A percentile compares a stretch with the other conserved stretches of the same genome.
Conservation (phyloP, 495 filamentous ascomycete species). For the Trichoderma asperelloides region DNA sequence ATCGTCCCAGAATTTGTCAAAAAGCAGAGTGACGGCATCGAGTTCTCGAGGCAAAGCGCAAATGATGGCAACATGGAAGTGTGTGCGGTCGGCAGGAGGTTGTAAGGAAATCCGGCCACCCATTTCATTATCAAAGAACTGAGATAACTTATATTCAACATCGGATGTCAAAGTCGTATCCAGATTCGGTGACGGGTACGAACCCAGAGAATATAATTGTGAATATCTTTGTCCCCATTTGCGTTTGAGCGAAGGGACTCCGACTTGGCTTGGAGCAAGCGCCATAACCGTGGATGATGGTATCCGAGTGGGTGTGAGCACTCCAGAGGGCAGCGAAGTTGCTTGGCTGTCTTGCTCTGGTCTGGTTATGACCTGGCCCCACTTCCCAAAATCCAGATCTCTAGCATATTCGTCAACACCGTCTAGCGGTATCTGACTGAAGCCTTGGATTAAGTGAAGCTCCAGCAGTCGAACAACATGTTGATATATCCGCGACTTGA, state of each 20-base stretch:
- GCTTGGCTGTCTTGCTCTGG: background rate
- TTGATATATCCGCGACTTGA: background rate
- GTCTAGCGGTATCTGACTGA: background rate
- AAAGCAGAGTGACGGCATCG: conserved; percentile 21
- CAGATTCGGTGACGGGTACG: background rate
- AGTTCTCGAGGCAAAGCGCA: conserved; percentile 24
- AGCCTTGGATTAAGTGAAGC: background rate
- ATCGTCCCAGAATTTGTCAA: conserved; percentile 24
- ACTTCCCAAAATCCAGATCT: background rate
- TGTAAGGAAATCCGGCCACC: background rate
- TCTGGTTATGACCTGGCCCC: background rate
- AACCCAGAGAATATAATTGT: background rate
- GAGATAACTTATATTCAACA: background rate
- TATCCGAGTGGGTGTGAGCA: background rate
- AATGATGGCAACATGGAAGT: conserved; percentile 22
- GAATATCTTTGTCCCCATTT: background rate
- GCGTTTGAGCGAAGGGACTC: background rate
- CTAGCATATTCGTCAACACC: background rate
- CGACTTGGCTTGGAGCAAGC: background rate
- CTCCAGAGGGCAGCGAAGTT: background rate
- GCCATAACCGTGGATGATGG: background rate
- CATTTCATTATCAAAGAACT: background rate
- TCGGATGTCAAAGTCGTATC: background rate
- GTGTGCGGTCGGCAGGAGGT: background rate
- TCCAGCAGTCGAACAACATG: background rate